Evolutionary conservation across 1,284 basidiomycete species (phyloP), one percentile per base, ranked within the genome.

Genomic region (Ceratobasidium sp.): DNA sequence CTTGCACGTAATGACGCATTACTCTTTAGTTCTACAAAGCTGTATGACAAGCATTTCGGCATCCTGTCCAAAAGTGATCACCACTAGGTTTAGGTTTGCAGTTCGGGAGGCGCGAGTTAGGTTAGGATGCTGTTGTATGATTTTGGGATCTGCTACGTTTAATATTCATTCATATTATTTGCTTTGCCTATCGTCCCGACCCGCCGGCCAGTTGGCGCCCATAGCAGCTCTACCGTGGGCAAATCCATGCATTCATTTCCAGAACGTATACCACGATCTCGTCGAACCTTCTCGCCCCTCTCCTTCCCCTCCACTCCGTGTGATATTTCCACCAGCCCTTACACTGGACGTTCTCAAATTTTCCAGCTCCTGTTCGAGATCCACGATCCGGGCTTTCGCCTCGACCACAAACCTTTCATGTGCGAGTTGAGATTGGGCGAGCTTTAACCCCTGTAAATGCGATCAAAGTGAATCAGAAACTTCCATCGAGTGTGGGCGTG

Each of bases 361-460:
- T 55, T 86, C 83, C 45, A 92, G 83, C 78, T 92, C 85, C 32
- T 81, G 81, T 81, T 93, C 90, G 62, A 93, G 83, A 46, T 80
- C 77, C 34, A 78, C 78, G 36, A 92, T 84, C 52, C 81, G 85
- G 8, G 80, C 80, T 34, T 78, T 79, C 26, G 89, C 87, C 76
- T 91, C 85, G 46, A 87, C 84, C 74, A 91, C 84, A 78, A 86
- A 86, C 76, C 88, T 89, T 81, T 93, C 89, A 77, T 91, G 89
- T 1, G 88, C 64, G 14, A 75, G 53, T 28, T 65, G 48, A 14
- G 50, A 36, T 30, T 64, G 62, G 12, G 64, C 52, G n/a, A 75
- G 21, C 5, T 73, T 50, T 36, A 73, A 64, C 55, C 64, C 46
- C 69, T 76, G 32, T 39, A 34, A 43, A 28, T 30, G 26, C 21